phyloP scores from a whole-genome alignment of 805 yeast genomes.

The Ogataea salicorniae region DNA sequence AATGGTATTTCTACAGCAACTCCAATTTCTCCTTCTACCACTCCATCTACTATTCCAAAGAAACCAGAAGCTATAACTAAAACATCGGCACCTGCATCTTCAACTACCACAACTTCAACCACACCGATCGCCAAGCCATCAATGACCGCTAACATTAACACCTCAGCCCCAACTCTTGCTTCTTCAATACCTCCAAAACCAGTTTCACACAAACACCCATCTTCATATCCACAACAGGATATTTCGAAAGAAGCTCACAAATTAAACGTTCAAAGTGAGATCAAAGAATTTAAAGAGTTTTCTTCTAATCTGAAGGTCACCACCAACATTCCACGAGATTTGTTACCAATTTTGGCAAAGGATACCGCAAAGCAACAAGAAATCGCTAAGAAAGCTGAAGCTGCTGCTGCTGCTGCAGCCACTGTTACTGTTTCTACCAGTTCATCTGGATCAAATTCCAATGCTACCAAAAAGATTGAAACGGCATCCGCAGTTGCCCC shows the following conservation, averaged over 20 bases:
- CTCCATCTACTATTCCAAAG: conserved; percentile 3
- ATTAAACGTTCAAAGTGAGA: conserved; percentile 53
- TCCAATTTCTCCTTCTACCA: background rate
- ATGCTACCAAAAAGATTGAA: background rate
- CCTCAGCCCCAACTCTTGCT: conserved; percentile 1
- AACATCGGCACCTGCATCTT: background rate
- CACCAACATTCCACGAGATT: conserved; percentile 47
- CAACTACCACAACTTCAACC: conserved; percentile 1
- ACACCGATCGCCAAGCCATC: conserved; percentile 2
- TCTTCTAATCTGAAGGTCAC: conserved; percentile 72
- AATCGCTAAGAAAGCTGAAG: conserved; percentile 34
- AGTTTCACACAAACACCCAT: conserved; percentile 1
- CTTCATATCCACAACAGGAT: conserved; percentile 7
- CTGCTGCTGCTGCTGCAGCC: conserved; percentile 5
- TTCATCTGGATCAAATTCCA: conserved; percentile 3
- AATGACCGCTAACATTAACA: background rate
- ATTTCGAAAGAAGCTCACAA: conserved; percentile 34
- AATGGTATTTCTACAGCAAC: background rate
- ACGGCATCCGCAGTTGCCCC: background rate
- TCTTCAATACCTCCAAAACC: conserved; percentile 20
- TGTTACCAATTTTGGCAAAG: conserved; percentile 65
- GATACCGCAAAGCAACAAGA: conserved; percentile 63
- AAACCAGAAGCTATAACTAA: background rate
- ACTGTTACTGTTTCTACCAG: conserved; percentile 6
- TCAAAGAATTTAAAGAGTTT: conserved; percentile 69